phyloP scores from a whole-genome alignment of 176 grass and related monocot species.

The Leersia perrieri region DNA sequence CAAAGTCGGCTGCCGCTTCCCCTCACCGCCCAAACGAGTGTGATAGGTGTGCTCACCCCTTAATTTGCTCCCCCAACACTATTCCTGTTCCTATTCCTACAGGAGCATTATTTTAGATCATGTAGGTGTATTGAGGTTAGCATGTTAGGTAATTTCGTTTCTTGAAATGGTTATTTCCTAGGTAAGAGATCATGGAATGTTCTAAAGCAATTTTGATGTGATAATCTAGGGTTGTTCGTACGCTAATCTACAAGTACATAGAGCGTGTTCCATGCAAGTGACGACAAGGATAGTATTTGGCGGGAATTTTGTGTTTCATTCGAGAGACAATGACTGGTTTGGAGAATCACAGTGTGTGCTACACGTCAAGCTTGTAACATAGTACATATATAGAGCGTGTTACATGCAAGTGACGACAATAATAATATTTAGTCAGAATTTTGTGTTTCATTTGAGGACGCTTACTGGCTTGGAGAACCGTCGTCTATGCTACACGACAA shows the following conservation, averaged over 20 bases:
- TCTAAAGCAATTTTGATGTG: neutral
- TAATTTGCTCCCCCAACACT: neutral
- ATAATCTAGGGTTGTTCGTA: neutral
- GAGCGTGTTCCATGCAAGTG: neutral
- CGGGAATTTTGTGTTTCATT: neutral
- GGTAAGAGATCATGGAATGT: neutral
- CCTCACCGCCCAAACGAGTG: constrained; percentile 16
- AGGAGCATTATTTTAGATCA: neutral
- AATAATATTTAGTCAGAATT: too few relatives aligned
- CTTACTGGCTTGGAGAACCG: too few relatives aligned
- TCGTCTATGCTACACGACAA: too few relatives aligned
- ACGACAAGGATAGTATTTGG: neutral
- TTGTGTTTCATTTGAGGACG: too few relatives aligned
- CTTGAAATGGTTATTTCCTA: neutral
- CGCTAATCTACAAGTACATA: neutral
- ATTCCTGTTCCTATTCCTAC: neutral
- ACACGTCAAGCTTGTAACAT: neutral
- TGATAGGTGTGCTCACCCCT: neutral
- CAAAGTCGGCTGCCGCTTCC: constrained; percentile 20
- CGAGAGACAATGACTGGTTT: neutral
- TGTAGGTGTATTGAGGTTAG: neutral
- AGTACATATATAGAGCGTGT: too few relatives aligned
- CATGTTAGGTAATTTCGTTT: neutral
- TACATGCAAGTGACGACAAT: too few relatives aligned
- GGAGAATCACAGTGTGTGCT: neutral